A percentile compares a stretch with the other conserved stretches of the same genome.
Conservation (phyloP, 2,329 filamentous ascomycete species). For the Epichloe aotearoae region DNA sequence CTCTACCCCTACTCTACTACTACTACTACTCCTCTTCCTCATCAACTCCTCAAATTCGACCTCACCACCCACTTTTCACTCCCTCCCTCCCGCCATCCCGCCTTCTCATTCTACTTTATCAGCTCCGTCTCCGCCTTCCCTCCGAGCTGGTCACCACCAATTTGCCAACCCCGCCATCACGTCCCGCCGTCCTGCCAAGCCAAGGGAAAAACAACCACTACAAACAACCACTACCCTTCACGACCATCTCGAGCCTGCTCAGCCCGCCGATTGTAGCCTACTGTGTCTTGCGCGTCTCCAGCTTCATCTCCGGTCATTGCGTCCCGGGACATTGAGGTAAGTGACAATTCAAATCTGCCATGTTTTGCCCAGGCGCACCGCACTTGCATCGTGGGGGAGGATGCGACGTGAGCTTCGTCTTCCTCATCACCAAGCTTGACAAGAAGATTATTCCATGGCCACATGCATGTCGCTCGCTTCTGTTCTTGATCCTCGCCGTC, state of each 20-base stretch:
- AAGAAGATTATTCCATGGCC: background rate
- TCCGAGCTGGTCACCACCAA: background rate
- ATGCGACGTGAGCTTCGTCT: background rate
- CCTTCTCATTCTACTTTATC: background rate
- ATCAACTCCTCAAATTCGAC: too few species aligned
- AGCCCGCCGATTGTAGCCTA: background rate
- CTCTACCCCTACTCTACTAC: background rate
- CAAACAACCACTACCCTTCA: background rate
- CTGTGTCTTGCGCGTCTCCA: background rate
- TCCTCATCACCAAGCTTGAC: background rate
- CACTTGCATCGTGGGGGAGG: background rate
- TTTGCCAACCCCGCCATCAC: background rate
- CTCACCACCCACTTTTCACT: too few species aligned
- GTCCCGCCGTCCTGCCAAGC: conserved; percentile 3
- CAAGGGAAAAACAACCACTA: background rate
- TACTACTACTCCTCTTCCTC: too few species aligned
- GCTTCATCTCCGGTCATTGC: background rate
- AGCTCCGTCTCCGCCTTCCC: conserved; percentile 1
- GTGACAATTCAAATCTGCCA: background rate
- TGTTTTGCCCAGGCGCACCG: background rate
- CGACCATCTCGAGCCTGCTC: background rate
- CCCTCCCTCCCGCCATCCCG: background rate
- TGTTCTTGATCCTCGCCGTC: background rate
- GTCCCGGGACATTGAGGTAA: background rate
- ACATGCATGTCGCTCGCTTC: background rate